A percentile compares a stretch with the other conserved stretches of the same genome.
Conservation (phyloP, 2,329 filamentous ascomycete species). For the Bipolaris cookei region DNA sequence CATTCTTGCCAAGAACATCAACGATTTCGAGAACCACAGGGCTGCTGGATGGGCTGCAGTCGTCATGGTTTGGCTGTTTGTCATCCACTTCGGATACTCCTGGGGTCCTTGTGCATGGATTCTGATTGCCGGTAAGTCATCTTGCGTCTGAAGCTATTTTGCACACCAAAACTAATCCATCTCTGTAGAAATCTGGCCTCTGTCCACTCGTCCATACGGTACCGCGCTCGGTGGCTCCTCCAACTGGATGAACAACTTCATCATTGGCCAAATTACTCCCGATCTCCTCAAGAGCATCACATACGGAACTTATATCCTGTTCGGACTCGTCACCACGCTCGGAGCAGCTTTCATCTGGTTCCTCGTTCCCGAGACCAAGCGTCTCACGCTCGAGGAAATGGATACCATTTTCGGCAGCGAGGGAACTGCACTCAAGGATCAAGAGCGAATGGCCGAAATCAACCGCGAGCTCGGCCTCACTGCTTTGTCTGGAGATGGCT, state of each 20-base stretch:
- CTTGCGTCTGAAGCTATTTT: no score
- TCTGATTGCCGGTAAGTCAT: slow-evolving; percentile 59
- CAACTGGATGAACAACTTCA: slow-evolving; percentile 61
- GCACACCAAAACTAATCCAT: neutral
- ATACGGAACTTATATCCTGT: slow-evolving; percentile 76
- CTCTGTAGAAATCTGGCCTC: slow-evolving; percentile 70
- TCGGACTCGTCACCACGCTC: slow-evolving; percentile 68
- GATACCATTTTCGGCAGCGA: slow-evolving; percentile 71
- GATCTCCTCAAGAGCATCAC: slow-evolving; percentile 69
- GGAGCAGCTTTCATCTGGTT: slow-evolving; percentile 64
- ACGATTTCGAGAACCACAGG: slow-evolving; percentile 61
- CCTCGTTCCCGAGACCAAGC: slow-evolving; percentile 62
- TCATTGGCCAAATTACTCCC: slow-evolving; percentile 73
- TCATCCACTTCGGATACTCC: slow-evolving; percentile 75
- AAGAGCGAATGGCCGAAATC: slow-evolving; percentile 74
- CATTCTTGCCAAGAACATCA: slow-evolving; percentile 68
- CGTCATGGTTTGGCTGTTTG: slow-evolving; percentile 75
- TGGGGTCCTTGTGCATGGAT: slow-evolving; percentile 81
- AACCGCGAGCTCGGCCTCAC: slow-evolving; percentile 71
- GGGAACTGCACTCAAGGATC: slow-evolving; percentile 69
- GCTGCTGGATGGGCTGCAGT: slow-evolving; percentile 74
- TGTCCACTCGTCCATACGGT: slow-evolving; percentile 71
- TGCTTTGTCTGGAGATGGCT: slow-evolving; percentile 24
- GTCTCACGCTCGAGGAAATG: slow-evolving; percentile 62
- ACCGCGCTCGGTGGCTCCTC: slow-evolving; percentile 67